These are phyloP conservation scores for Rhododendron vialii DNA, from an alignment of 148 eudicot species.

Conservation along the genomic window DNA sequence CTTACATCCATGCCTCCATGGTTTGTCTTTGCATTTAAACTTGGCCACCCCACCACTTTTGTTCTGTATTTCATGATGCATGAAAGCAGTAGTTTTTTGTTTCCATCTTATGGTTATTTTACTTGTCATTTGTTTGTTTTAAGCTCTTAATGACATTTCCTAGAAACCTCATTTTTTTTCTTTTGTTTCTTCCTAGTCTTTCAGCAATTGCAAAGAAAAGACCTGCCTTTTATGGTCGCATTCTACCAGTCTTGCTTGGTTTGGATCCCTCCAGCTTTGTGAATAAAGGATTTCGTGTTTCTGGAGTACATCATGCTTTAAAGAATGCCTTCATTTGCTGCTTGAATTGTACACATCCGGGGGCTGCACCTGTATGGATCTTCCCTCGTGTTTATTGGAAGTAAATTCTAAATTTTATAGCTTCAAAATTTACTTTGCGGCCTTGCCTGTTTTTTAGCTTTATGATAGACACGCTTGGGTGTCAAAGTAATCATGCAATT, in stretches of 20 bases:
- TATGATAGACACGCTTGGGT: not conserved
- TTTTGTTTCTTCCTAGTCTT: constrained; percentile 43
- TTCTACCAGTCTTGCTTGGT: constrained; percentile 87
- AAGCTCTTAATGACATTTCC: not conserved
- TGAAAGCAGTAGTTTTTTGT: not conserved
- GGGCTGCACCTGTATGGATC: constrained; percentile 83
- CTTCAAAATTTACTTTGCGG: not conserved
- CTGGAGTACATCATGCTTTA: constrained; percentile 73
- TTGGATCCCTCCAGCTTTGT: constrained; percentile 70
- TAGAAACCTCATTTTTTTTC: constrained; percentile 3
- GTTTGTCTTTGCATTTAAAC: not conserved
- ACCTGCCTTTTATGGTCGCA: constrained; percentile 95
- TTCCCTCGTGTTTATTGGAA: not conserved
- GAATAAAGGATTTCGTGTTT: constrained; percentile 54
- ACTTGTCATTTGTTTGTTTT: not conserved
- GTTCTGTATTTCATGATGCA: not conserved
- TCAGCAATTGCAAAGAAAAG: constrained; percentile 78
- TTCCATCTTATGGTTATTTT: not conserved
- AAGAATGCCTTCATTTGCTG: constrained; percentile 84
- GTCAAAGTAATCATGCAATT: not conserved
- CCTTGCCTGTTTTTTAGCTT: constrained; percentile 2
- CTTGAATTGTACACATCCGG: constrained; percentile 78
- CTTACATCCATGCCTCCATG: not conserved
- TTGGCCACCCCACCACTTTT: not conserved
- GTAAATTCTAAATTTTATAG: not conserved